phyloP scores from a whole-genome alignment of 1,139 yeast species.

The Tardiomyces depauwii region DNA sequence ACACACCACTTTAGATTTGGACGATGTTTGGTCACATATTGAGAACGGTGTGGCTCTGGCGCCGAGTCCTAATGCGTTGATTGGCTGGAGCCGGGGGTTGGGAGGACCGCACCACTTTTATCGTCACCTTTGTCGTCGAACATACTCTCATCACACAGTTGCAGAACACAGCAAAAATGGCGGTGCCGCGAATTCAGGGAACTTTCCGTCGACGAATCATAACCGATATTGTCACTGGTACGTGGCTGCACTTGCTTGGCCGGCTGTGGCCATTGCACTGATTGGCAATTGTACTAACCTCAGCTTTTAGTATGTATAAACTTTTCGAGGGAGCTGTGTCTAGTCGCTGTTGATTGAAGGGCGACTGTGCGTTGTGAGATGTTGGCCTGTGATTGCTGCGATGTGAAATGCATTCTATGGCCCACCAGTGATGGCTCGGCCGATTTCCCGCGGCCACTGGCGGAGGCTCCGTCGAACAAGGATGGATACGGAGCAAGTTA shows the following conservation, averaged over 20 bases:
- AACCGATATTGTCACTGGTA: slow-evolving; percentile 59
- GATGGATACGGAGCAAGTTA: no score
- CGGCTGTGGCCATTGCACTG: background rate
- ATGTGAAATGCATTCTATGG: no score
- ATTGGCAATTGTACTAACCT: background rate
- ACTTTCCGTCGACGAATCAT: slow-evolving; percentile 71
- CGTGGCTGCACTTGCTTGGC: background rate
- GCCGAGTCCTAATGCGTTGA: slow-evolving; percentile 4
- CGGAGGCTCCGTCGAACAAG: no score
- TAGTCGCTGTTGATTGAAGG: no score
- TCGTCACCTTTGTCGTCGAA: slow-evolving; percentile 1
- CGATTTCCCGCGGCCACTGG: no score
- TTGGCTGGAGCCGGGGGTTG: slow-evolving; percentile 7
- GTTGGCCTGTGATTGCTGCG: no score
- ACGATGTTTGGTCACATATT: background rate
- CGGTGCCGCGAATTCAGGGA: slow-evolving; percentile 87
- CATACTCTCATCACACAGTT: slow-evolving; percentile 2
- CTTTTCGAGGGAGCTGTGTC: background rate
- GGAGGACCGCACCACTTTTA: background rate
- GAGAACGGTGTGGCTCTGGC: background rate
- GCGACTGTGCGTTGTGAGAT: no score
- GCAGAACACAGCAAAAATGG: slow-evolving; percentile 35
- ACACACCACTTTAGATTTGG: background rate
- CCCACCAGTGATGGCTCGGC: no score
- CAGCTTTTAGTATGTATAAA: background rate